Evolutionary conservation across 1,284 basidiomycete genomes (phyloP).

Genomic region (Ustilago lituana): DNA sequence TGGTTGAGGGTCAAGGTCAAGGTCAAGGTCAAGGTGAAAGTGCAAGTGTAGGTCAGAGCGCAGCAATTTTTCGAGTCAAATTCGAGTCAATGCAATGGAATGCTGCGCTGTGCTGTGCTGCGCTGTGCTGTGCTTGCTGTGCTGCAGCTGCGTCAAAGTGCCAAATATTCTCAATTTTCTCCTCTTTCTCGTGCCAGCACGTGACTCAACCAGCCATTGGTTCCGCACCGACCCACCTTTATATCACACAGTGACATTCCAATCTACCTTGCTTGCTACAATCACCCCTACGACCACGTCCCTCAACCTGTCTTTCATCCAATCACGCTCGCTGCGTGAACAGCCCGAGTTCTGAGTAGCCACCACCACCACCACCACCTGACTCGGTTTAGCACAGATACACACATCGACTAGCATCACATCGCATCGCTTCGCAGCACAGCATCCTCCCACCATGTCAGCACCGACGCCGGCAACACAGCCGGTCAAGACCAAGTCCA

Average conservation of each 20-base stretch:
- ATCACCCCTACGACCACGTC: no score
- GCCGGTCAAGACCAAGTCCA: conserved; percentile 61
- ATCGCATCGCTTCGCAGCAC: neutral
- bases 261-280: no score
- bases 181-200: conserved; percentile 10
- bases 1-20: neutral
- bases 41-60: conserved; percentile 11
- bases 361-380: no score
- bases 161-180: neutral
- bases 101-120: conserved; percentile 1
- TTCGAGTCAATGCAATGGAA: neutral
- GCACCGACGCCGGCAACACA: conserved; percentile 39
- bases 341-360: no score
- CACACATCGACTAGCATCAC: no score
- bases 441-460: conserved; percentile 19
- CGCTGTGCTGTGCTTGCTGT: conserved; percentile 14
- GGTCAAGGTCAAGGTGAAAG: neutral
- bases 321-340: no score
- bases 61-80: conserved; percentile 11
- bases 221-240: conserved; percentile 5
- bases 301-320: no score
- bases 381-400: no score
- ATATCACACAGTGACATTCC: no score
- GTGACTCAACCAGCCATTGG: conserved; percentile 10
- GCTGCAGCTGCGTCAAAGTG: neutral